phyloP scores from a whole-genome alignment of 1,139 yeast species.

The Suhomyces atakaporum region DNA sequence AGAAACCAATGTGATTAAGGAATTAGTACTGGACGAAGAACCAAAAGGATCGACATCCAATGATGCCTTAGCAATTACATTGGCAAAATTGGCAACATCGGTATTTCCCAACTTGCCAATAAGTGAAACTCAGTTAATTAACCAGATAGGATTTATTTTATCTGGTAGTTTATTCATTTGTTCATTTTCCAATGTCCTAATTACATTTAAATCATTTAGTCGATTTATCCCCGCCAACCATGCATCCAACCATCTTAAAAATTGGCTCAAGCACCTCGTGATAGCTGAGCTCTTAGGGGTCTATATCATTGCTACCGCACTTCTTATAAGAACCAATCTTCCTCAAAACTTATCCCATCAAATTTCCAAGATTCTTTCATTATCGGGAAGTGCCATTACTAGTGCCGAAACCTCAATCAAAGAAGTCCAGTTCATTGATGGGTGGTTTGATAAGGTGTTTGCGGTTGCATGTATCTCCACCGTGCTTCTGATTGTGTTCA shows the following conservation, averaged over 20 bases:
- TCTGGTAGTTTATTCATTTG: conserved; percentile 69
- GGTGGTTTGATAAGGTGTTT: conserved; percentile 80
- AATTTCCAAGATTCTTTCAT: conserved; percentile 48
- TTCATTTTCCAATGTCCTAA: conserved; percentile 62
- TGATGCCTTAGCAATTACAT: conserved; percentile 68
- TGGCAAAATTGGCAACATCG: conserved; percentile 50
- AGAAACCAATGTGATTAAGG: conserved; percentile 12
- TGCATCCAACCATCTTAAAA: conserved; percentile 28
- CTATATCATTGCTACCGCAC: conserved; percentile 77
- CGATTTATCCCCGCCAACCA: conserved; percentile 32
- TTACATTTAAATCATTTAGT: conserved; percentile 50
- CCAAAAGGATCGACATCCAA: conserved; percentile 22
- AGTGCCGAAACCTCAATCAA: conserved; percentile 23
- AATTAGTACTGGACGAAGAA: conserved; percentile 6
- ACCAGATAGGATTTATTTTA: conserved; percentile 62
- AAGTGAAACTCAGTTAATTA: conserved; percentile 56
- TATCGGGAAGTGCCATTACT: conserved; percentile 35
- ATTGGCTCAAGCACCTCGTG: conserved; percentile 49
- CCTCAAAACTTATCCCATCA: conserved; percentile 60
- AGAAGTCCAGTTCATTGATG: conserved; percentile 65
- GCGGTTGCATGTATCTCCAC: conserved; percentile 58
- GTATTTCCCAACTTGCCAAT: conserved; percentile 30
- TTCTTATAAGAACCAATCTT: conserved; percentile 72
- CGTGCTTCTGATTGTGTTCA: conserved; percentile 42
- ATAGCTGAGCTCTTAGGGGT: conserved; percentile 74